phyloP scores from a whole-genome alignment of 2,329 filamentous ascomycete species.

The Pseudogymnoascus sp. region DNA sequence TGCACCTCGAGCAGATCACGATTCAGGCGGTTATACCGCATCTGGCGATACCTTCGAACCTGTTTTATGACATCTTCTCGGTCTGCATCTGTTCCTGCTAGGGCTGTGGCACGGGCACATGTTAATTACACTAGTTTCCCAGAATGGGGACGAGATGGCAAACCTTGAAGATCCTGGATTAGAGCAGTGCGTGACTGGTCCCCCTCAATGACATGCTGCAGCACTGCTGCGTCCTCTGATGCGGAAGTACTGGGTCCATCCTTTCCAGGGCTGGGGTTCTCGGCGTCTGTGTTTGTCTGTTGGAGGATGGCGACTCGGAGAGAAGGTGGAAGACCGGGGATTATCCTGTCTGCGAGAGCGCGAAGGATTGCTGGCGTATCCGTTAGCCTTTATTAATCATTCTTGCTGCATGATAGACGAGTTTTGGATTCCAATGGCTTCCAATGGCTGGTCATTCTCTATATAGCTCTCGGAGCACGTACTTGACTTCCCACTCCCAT shows the following conservation, averaged over 20 bases:
- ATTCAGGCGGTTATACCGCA: constrained; percentile 55
- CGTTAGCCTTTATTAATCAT: constrained; percentile 5
- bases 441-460: background rate
- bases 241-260: constrained; percentile 11
- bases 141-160: background rate
- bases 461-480: constrained; percentile 22
- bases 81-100: constrained; percentile 52
- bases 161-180: constrained; percentile 9
- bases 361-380: constrained; percentile 52
- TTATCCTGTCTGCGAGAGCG: constrained; percentile 69
- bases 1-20: constrained; percentile 59
- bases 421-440: background rate
- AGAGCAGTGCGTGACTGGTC: constrained; percentile 9
- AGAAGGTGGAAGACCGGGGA: constrained; percentile 64
- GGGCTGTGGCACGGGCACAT: constrained; percentile 30
- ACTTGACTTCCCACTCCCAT: constrained; percentile 80
- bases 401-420: background rate
- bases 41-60: constrained; percentile 50
- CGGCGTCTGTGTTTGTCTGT: constrained; percentile 43
- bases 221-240: background rate
- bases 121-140: background rate
- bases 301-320: constrained; percentile 61
- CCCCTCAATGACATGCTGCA: constrained; percentile 5
- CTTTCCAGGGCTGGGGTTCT: constrained; percentile 31
- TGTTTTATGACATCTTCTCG: constrained; percentile 47